These are phyloP conservation scores for Verticillium isaacii DNA, from an alignment of 2,329 filamentous ascomycete species.

Conservation along the genomic window DNA sequence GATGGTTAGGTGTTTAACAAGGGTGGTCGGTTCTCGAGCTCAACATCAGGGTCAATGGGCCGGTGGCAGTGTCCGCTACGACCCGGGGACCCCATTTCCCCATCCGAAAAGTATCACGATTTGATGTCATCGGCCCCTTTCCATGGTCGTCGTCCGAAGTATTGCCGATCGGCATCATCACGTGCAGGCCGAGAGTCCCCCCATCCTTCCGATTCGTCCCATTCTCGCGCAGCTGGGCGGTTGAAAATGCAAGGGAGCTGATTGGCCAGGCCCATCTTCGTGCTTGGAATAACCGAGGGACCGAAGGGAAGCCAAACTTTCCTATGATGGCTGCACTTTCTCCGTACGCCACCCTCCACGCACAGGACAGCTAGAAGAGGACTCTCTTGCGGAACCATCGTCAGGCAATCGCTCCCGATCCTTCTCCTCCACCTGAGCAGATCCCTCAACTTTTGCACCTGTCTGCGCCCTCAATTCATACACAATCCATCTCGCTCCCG, in stretches of 20 bases:
- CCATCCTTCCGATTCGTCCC: background rate
- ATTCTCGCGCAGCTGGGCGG: background rate
- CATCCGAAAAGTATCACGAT: background rate
- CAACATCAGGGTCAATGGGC: background rate
- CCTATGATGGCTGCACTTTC: constrained; percentile 3
- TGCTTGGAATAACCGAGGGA: constrained; percentile 3
- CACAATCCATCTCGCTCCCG: background rate
- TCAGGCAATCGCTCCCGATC: background rate
- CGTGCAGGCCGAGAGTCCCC: background rate
- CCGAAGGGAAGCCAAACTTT: constrained; percentile 1
- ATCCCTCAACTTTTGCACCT: no score
- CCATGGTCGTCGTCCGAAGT: background rate
- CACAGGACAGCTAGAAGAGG: background rate
- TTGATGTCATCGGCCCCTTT: background rate
- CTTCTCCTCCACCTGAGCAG: no score
- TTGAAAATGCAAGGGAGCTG: background rate
- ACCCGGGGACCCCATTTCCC: background rate
- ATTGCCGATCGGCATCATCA: background rate
- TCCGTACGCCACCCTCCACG: background rate
- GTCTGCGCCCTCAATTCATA: background rate
- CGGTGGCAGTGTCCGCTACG: background rate
- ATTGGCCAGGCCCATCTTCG: background rate
- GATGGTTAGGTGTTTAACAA: background rate
- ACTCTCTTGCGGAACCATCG: background rate
- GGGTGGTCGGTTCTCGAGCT: background rate